These are phyloP conservation scores for Talaromyces nanjingensis DNA, from an alignment of 495 filamentous ascomycete species.

Conservation along the genomic window DNA sequence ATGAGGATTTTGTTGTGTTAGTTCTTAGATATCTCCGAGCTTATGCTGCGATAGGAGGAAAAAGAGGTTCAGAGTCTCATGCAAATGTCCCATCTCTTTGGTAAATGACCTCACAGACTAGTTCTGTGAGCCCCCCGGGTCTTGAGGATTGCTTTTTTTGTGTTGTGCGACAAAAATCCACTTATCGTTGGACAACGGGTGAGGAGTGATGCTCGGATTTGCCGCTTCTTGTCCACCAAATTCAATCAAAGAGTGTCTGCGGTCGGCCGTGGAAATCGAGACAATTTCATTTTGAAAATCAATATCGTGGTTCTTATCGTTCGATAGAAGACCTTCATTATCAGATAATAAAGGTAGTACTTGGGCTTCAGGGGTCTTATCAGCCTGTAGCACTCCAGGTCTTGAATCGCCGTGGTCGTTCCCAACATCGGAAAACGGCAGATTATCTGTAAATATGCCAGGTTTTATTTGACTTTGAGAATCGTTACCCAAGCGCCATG, in stretches of 20 bases:
- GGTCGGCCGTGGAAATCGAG: conserved; percentile 30
- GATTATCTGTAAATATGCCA: neutral
- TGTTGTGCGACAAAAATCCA: conserved; percentile 42
- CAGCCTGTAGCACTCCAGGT: neutral
- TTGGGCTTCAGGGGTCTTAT: neutral
- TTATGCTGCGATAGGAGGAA: conserved; percentile 34
- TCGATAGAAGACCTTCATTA: neutral
- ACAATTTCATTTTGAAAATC: conserved; percentile 25
- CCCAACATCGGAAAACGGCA: neutral
- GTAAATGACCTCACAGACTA: conserved; percentile 41
- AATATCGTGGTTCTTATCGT: neutral
- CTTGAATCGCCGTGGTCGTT: neutral
- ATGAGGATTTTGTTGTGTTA: conserved; percentile 39
- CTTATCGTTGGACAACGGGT: conserved; percentile 31
- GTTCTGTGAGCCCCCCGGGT: conserved; percentile 16
- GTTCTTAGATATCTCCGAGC: conserved; percentile 26
- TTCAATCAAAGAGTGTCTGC: conserved; percentile 34
- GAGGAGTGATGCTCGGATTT: conserved; percentile 50
- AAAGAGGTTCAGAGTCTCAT: conserved; percentile 28
- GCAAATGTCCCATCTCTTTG: conserved; percentile 20
- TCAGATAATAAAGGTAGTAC: neutral
- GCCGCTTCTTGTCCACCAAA: conserved; percentile 29
- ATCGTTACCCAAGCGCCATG: neutral
- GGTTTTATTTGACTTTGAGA: neutral
- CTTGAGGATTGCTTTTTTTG: neutral